Evolutionary conservation across 1,284 basidiomycete species (phyloP).

Genomic region (Sporisorium exsertum): DNA sequence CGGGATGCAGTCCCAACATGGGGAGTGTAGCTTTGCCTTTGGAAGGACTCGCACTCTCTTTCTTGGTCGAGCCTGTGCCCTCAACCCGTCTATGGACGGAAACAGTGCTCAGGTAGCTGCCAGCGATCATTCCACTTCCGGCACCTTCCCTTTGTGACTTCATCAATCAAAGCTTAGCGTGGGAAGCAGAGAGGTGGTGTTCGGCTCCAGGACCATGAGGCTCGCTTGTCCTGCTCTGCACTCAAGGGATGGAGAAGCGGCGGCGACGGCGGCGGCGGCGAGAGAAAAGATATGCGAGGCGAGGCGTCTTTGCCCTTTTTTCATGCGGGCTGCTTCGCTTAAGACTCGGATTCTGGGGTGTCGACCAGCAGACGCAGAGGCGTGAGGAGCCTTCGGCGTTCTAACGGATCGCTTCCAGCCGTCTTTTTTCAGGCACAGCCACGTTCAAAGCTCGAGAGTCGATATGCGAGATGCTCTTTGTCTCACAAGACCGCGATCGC

Average conservation of each 20-base stretch:
- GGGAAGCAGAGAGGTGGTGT: neutral
- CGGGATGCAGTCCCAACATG: neutral
- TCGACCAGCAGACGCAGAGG: neutral
- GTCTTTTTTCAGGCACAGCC: neutral
- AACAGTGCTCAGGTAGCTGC: too few relatives aligned
- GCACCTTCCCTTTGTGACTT: neutral
- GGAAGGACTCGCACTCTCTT: too few relatives aligned
- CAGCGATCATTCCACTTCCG: neutral
- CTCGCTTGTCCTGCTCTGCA: conserved; percentile 4
- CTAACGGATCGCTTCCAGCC: neutral
- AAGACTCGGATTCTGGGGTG: conserved; percentile 4
- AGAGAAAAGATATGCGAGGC: too few relatives aligned
- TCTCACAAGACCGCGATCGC: neutral
- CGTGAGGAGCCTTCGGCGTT: conserved; percentile 6
- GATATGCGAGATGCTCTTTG: neutral
- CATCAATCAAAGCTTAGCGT: conserved; percentile 4
- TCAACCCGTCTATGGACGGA: too few relatives aligned
- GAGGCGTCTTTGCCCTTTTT: neutral
- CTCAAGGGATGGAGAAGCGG: too few relatives aligned
- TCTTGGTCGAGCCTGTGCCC: too few relatives aligned
- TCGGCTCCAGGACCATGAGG: conserved; percentile 2
- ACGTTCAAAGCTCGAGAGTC: neutral
- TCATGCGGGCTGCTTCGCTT: conserved; percentile 6
- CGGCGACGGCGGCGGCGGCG: too few relatives aligned
- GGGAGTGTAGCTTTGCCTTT: too few relatives aligned